Evolutionary conservation across 2,329 filamentous ascomycete genomes (phyloP).

Genomic region (Alternaria sp.): DNA sequence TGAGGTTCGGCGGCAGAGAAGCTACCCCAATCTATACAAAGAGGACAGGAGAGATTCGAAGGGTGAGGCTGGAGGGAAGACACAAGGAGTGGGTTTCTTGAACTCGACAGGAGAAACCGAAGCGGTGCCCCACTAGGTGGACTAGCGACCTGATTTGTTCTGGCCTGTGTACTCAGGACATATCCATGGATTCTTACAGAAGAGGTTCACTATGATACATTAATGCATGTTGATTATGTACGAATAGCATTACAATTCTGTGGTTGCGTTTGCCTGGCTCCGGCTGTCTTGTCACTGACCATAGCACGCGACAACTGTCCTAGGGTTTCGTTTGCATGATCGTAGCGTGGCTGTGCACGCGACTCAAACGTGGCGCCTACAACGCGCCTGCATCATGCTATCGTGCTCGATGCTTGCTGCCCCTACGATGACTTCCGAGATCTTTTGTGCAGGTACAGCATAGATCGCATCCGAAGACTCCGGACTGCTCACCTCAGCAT

Average conservation of each 20-base stretch:
- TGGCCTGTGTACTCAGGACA: not conserved
- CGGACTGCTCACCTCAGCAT: slow-evolving; percentile 24
- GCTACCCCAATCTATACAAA: slow-evolving; percentile 42
- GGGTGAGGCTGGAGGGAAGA: not conserved
- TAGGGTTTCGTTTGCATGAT: not conserved
- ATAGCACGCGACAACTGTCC: not conserved
- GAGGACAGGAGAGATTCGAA: slow-evolving; percentile 27
- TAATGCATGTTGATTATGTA: not conserved
- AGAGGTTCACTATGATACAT: not conserved
- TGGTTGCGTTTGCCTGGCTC: not conserved
- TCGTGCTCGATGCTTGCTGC: not conserved
- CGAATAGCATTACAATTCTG: not conserved
- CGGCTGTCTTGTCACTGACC: not conserved
- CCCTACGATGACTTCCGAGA: not conserved
- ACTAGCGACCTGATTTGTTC: not conserved
- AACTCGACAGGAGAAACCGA: not conserved
- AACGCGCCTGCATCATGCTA: not conserved
- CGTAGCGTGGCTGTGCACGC: slow-evolving; percentile 4
- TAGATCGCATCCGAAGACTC: slow-evolving; percentile 2
- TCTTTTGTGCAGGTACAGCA: not conserved
- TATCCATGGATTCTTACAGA: not conserved
- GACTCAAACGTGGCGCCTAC: not conserved
- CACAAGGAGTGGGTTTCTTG: not conserved
- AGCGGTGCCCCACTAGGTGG: not conserved
- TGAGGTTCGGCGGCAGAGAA: slow-evolving; percentile 47